Base-by-base conservation (phyloP, 768 basidiomycete species). In the Suillus subalutaceus region DNA sequence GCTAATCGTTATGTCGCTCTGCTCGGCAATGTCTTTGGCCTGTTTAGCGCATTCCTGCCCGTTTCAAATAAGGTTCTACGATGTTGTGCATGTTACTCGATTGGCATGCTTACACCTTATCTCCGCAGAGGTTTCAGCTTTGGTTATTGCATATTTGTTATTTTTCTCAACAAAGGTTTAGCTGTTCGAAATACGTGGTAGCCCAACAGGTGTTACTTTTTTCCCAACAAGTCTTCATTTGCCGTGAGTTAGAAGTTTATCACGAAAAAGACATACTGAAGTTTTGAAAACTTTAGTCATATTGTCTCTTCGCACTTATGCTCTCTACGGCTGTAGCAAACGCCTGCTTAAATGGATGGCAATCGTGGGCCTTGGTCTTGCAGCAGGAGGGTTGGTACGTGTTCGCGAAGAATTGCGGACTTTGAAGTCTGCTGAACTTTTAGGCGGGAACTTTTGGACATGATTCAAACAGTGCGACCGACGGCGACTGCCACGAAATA, bases 1-100 rank as follows among this genome's bases (percentile, higher is more conserved):
- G 55, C 83, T 40, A 85, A 85, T 65, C 82, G 86, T 6, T 88
- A 88, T 63, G 68, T 83, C 38, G 77, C 82, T 2, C 76, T 84
- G 56, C 72, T 83, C 50, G 81, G 79, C 32, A 80, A 80, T 58
- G 67, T 81, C 13, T 68, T 67, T 12, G 75, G 78, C n/a, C 67
- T 72, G 3, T 62, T 76, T 6, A 18, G 68, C 79, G 37, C 73
- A 69, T 79, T 66, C 69, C 72, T 53, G 70, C 75, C 15, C 10
- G 5, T 66, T 9, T 44, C 65, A 30, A 41, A 41, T 20, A 38
- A 68, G 43, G 67, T 66, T 62, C 43, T 23, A 4, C 32, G 1
- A 6, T 56, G 2, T 56, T 20, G n/a, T 37, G 38, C 2, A 13
- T 30, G 9, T 41, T 20, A 30, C 40, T 32, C 40, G 15, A 35